Conservation (phyloP, 305 asterid genomes). For the Fraxinus greggii region DNA sequence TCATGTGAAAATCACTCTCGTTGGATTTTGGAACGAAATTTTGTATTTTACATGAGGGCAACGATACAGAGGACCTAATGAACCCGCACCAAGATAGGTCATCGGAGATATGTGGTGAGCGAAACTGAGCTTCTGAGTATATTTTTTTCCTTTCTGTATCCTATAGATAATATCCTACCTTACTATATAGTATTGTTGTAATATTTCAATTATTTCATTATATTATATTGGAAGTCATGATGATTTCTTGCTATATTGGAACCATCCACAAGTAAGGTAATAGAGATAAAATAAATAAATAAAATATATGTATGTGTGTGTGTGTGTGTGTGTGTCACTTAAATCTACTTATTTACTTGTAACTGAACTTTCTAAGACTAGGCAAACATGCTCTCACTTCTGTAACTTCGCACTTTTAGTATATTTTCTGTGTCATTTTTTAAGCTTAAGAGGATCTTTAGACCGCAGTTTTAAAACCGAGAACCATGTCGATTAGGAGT, state of each 20-base stretch:
- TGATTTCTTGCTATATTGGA: neutral
- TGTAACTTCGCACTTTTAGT: neutral
- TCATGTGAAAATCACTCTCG: conserved; percentile 86
- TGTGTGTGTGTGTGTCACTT: too few relatives aligned
- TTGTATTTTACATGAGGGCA: conserved; percentile 89
- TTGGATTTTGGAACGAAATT: conserved; percentile 91
- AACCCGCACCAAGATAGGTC: conserved; percentile 86
- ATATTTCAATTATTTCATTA: neutral
- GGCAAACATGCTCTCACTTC: neutral
- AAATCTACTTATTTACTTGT: too few relatives aligned
- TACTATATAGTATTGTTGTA: neutral
- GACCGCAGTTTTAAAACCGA: too few relatives aligned
- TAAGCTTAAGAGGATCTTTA: neutral
- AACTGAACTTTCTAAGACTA: too few relatives aligned
- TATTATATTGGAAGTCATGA: neutral
- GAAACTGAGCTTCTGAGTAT: conserved; percentile 48
- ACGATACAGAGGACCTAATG: conserved; percentile 78
- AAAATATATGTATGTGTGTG: too few relatives aligned
- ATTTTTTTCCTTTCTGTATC: neutral
- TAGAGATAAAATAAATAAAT: too few relatives aligned
- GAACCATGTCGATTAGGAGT: too few relatives aligned
- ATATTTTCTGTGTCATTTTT: neutral
- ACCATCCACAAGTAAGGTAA: neutral
- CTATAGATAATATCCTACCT: neutral
- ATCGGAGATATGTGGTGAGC: conserved; percentile 94